Evolutionary conservation across 805 yeast genomes (phyloP).

Genomic region (Starmerella bacillaris): DNA sequence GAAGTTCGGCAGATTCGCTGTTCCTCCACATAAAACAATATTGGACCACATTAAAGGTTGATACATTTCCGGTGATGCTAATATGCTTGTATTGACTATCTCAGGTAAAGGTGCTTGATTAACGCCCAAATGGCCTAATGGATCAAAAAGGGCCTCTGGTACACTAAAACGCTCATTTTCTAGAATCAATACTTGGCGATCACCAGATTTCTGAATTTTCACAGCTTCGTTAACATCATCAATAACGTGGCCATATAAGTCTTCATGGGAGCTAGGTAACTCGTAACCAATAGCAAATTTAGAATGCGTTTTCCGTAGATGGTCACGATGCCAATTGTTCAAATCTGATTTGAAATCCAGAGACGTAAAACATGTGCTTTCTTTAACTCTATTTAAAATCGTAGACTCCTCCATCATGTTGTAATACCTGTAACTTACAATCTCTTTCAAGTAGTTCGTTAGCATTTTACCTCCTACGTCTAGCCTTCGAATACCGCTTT

Average conservation of each 20-base stretch:
- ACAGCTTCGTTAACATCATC: slow-evolving; percentile 17
- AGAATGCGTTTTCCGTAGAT: slow-evolving; percentile 7
- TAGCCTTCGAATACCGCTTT: slow-evolving; percentile 58
- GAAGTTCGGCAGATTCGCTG: slow-evolving; percentile 51
- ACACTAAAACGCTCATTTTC: slow-evolving; percentile 74
- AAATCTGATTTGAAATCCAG: slow-evolving; percentile 35
- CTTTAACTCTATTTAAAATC: slow-evolving; percentile 71
- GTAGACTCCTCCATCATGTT: slow-evolving; percentile 84
- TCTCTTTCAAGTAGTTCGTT: slow-evolving; percentile 67
- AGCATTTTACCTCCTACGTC: slow-evolving; percentile 77
- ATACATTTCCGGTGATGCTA: slow-evolving; percentile 51
- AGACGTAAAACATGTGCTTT: slow-evolving; percentile 54
- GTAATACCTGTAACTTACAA: slow-evolving; percentile 77
- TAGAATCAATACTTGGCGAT: slow-evolving; percentile 47
- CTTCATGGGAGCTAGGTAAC: slow-evolving; percentile 33
- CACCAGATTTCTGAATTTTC: slow-evolving; percentile 19
- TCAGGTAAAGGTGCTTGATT: slow-evolving; percentile 64
- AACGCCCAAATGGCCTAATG: slow-evolving; percentile 52
- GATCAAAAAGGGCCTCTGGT: slow-evolving; percentile 77
- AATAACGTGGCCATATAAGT: slow-evolving; percentile 40
- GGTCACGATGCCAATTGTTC: slow-evolving; percentile 22
- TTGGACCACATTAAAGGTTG: slow-evolving; percentile 61
- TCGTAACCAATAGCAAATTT: slow-evolving; percentile 46
- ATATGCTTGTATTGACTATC: slow-evolving; percentile 48
- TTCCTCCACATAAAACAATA: slow-evolving; percentile 69